These are phyloP conservation scores for Cantharellus cinnabarinus DNA, from an alignment of 768 basidiomycete species.

Conservation along the genomic window DNA sequence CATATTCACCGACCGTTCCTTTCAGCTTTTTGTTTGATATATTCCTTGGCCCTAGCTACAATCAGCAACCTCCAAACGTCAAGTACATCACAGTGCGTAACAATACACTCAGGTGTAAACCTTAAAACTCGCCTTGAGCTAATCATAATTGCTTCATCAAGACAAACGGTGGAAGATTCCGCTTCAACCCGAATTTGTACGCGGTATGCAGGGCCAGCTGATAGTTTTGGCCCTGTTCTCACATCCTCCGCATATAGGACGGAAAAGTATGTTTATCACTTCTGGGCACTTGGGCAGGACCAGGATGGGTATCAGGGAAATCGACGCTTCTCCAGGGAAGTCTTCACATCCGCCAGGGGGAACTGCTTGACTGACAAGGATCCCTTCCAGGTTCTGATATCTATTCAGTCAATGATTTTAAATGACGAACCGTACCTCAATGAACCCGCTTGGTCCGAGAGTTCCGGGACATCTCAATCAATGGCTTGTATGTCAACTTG, in stretches of 20 bases:
- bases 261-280: constrained; percentile 88
- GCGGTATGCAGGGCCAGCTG: constrained; percentile 28
- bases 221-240: neutral
- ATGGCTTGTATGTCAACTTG: constrained; percentile 37
- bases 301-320: constrained; percentile 81
- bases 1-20: neutral
- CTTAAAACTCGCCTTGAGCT: neutral
- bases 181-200: constrained; percentile 91
- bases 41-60: constrained; percentile 78
- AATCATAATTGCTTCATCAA: constrained; percentile 13
- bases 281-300: constrained; percentile 82
- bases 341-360: neutral
- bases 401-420: constrained; percentile 91
- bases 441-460: constrained; percentile 71
- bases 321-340: constrained; percentile 72
- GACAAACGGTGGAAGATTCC: constrained; percentile 74
- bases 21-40: constrained; percentile 67
- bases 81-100: constrained; percentile 34
- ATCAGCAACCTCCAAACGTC: constrained; percentile 60
- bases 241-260: constrained; percentile 27
- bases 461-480: constrained; percentile 54
- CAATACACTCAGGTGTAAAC: neutral
- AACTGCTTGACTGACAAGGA: neutral
- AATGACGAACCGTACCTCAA: constrained; percentile 89
- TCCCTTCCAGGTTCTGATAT: constrained; percentile 46